These are phyloP conservation scores for Suillus alpinus DNA, from an alignment of 768 basidiomycete genomes.

Conservation along the genomic window DNA sequence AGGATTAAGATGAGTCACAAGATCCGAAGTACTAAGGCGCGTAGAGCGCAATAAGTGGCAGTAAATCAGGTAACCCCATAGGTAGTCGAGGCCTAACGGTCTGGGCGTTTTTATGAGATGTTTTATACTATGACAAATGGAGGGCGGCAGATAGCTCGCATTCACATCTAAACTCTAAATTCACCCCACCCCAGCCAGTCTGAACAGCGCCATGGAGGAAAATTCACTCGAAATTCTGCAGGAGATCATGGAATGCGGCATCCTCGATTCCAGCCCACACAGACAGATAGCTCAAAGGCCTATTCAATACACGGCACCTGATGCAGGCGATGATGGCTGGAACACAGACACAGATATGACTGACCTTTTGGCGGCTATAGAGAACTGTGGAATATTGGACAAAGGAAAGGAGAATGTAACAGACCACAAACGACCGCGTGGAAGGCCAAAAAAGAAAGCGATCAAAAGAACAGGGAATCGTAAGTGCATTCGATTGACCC, in stretches of 20 bases:
- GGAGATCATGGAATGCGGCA: not conserved
- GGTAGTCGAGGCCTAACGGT: too few species aligned
- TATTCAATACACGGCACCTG: not conserved
- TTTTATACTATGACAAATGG: too few species aligned
- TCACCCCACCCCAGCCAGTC: not conserved
- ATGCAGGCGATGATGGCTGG: not conserved
- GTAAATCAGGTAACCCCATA: too few species aligned
- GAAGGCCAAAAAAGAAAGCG: not conserved
- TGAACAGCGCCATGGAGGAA: not conserved
- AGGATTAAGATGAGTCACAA: too few species aligned
- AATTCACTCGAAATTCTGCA: not conserved
- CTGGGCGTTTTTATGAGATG: too few species aligned
- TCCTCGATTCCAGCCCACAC: not conserved
- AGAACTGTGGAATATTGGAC: not conserved
- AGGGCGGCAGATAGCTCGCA: too few species aligned
- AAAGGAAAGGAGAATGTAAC: accelerated
- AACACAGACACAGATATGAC: not conserved
- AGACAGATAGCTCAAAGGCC: not conserved
- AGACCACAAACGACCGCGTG: not conserved
- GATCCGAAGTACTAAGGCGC: too few species aligned
- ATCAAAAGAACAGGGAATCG: not conserved
- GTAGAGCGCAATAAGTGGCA: too few species aligned
- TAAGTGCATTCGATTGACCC: not conserved
- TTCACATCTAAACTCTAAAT: too few species aligned
- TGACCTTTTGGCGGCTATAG: not conserved